Base-by-base conservation (phyloP, 2,329 filamentous ascomycete species). In the Aspergillus pseudoterreus region DNA sequence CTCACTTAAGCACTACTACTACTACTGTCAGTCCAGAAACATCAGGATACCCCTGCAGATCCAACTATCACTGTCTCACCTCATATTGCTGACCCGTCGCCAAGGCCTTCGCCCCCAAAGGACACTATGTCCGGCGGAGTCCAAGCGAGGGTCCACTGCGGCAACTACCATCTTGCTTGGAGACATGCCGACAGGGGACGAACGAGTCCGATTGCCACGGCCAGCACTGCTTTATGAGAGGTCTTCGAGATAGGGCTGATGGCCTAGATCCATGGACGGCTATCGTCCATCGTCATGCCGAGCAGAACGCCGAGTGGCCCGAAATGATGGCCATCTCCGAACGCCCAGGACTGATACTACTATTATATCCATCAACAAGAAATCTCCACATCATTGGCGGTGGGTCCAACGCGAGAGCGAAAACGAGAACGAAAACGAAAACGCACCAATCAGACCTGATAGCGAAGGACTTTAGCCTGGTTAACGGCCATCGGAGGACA, bases 341-440 rank as follows among this genome's bases (percentile, higher is more conserved):
- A 30, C 27, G 27, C 27, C 8, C 9, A 27, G 11, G 27, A 30
- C 10, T 30, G 27, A 30, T 30, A 30, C 27, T 9, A 11, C 27
- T 30, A 11, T 30, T 30, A 30, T 11, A 30, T 10, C 27, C 27
- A 10, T 30, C 27, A 30, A 30, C 27, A 30, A 30, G 27, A 30
- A 30, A 30, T 30, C 27, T 30, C 27, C 27, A 30, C 27, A 30
- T 38, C 35, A 38, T 38, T 38, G 39, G 39, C 15, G 39, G 39
- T 42, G 39, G 39, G 39, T 12, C 39, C 19, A n/a, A n/a, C 15
- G 39, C 39, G 39, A 42, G 17, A 14, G 53, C 57, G 59, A 53
- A 43, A 51, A 51, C 57, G 59, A 61, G 36, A 50, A 47, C 63
- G 66, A 66, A 32, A 57, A 50, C 59, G 59, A 65, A 42, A 56